These are phyloP conservation scores for Fusarium mundagurra DNA, from an alignment of 2,329 filamentous ascomycete species.

Conservation along the genomic window DNA sequence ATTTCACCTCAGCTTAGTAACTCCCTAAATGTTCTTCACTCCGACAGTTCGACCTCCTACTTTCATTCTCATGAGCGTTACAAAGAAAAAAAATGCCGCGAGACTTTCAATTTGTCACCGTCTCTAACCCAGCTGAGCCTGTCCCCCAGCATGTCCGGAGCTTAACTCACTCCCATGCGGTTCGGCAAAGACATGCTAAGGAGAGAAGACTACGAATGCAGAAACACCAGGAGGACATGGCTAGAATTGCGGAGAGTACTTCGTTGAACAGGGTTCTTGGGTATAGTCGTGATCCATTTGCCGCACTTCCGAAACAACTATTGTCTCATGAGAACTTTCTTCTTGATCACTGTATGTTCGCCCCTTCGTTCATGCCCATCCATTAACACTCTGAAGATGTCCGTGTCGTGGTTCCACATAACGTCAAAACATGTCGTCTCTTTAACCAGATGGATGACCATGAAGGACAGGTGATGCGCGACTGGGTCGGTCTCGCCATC, in stretches of 20 bases:
- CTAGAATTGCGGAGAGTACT: not conserved
- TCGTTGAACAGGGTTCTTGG: not conserved
- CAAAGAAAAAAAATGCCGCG: not conserved
- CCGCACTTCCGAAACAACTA: not conserved
- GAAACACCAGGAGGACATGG: not conserved
- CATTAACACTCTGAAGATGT: not conserved
- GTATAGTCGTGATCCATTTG: not conserved
- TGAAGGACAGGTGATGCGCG: not conserved
- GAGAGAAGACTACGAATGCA: constrained; percentile 2
- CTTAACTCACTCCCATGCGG: not conserved
- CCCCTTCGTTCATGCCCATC: accelerated
- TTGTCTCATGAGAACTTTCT: constrained; percentile 3
- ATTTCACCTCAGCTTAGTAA: not conserved
- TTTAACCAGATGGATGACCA: not conserved
- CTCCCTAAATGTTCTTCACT: not conserved
- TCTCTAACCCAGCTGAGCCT: not conserved
- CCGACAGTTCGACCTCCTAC: not conserved
- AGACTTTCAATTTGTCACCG: constrained; percentile 5
- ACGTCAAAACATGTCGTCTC: not conserved
- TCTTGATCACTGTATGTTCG: not conserved
- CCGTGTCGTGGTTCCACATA: not conserved
- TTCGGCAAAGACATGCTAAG: constrained; percentile 12
- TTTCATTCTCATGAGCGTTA: not conserved
- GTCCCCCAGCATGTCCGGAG: not conserved
- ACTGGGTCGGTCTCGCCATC: constrained; percentile 18